phyloP scores from a whole-genome alignment of 2,329 filamentous ascomycete species.

The Hypoxylon sp. region DNA sequence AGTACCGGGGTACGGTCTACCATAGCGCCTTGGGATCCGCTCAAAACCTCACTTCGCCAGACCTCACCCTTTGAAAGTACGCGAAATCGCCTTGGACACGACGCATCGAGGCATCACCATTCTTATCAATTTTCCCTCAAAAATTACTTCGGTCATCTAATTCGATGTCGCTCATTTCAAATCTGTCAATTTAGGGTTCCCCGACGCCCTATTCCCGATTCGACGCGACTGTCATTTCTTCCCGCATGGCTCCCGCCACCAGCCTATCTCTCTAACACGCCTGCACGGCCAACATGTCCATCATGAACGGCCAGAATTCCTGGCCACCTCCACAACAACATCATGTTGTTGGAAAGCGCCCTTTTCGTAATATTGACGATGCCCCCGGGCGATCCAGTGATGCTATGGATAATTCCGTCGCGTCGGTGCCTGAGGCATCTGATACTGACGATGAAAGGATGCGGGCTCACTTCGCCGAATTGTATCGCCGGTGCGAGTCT shows the following conservation, averaged over 20 bases:
- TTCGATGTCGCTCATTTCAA: conserved; percentile 65
- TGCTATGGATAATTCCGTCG: conserved; percentile 64
- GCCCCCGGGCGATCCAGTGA: conserved; percentile 66
- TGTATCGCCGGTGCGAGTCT: conserved; percentile 83
- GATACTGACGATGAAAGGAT: conserved; percentile 78
- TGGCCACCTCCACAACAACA: conserved; percentile 73
- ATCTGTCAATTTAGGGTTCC: conserved; percentile 65
- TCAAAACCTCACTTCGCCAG: conserved; percentile 54
- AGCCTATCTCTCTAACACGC: conserved; percentile 64
- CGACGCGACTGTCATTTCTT: conserved; percentile 66
- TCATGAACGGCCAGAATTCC: conserved; percentile 75
- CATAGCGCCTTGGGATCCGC: conserved; percentile 34
- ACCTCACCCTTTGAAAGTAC: conserved; percentile 70
- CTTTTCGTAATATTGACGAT: conserved; percentile 74
- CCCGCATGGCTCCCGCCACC: conserved; percentile 70
- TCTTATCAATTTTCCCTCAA: conserved; percentile 58
- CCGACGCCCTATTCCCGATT: conserved; percentile 62
- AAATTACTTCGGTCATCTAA: conserved; percentile 64
- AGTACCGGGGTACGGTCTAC: conserved; percentile 16
- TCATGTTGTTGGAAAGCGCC: conserved; percentile 63
- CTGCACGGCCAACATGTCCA: conserved; percentile 72
- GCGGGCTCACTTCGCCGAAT: conserved; percentile 80
- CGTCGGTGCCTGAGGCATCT: conserved; percentile 73
- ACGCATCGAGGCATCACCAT: conserved; percentile 67
- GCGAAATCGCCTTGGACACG: conserved; percentile 64